Base-by-base conservation (phyloP, 2,329 filamentous ascomycete genomes). In the Calonectria pseudoreteaudii region DNA sequence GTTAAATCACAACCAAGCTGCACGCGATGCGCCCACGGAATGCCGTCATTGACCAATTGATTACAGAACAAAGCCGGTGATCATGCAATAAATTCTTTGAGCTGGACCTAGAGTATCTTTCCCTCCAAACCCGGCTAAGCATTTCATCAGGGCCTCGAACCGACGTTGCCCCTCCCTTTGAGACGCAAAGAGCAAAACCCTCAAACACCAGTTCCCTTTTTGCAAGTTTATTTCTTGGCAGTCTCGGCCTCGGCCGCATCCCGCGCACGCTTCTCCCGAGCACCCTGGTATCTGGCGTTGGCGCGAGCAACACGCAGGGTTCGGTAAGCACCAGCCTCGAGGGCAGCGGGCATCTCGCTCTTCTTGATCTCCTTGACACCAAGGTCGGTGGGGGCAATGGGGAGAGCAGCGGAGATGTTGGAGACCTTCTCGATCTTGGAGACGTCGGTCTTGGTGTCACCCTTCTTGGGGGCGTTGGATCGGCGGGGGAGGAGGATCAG, bases 401-500 rank as follows among this genome's bases (percentile, higher is more conserved):
- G 95, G 84, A 98, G 89, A 81, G 89, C 85, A 79, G 89, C 86
- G 73, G 84, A 81, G 81, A 85, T 72, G 73, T 64, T 76, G 79
- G 87, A 84, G 81, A 89, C 88, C 85, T 89, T 90, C 84, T 90
- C 88, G 86, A 92, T 91, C 83, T 93, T 93, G 85, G 87, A 87
- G 80, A 90, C 84, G 88, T 97, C 93, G 93, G 96, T 94, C 86
- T 94, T 94, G 87, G 93, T 93, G 89, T 98, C 95, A 87, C 94
- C 94, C 87, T 94, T 94, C 95, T 98, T 98, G 90, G 93, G 92
- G 90, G 97, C 93, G 89, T 96, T 96, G 86, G 92, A 92, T 89
- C 95, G 95, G 91, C 95, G 95, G 86, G 97, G 97, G 92, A 99
- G 98, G 86, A 99, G 92, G 87, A 99, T 98, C 85, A 99, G 91